Evolutionary conservation across 306 rosid genomes (phyloP), one percentile per base, ranked within the genome.

Genomic region (Casuarina cunninghamiana): DNA sequence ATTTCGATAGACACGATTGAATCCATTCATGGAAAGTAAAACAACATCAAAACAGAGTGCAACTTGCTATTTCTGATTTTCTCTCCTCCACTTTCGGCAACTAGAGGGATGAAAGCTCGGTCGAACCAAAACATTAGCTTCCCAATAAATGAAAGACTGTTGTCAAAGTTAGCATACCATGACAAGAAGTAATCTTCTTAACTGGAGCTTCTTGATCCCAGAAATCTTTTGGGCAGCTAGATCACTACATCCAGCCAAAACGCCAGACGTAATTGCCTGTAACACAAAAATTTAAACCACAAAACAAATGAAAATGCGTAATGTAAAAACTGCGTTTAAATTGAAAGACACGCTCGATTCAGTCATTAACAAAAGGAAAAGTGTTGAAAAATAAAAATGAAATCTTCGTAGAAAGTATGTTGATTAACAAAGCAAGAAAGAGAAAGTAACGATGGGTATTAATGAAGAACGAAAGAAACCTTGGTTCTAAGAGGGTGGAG

Each of bases 201-300:
- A 46, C 70, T 94, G 98, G 86, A 94, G 92, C 83, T 87, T 94
- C 79, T 88, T 94, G 46, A 89, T 80, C 77, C 98, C 98, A 83
- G 97, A 73, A 79, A 94, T 78, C 85, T 94, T 94, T 85, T 94
- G 98, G 58, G 98, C 98, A 41, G 89, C 75, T 37, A 84, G 88
- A 81, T 94, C 97, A 74, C 93, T 92, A 60, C 85, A 81, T 57
- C 98, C 98, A 79, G 89, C 91, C 75, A 94, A 79, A 87, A 88
- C 86, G 77, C 93, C 88, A 13, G 98, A 83, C 42, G 98, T 94
- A 85, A 92, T 88, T 16, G 98, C 98, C 98, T 94, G n/a, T 12
- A 76, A 69, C 44, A 78, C 78, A 74, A 78, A 53, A 60, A 73
- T 41, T 13, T 51, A 13, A 78, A 67, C 41, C 39, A 80, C 7